Evolutionary conservation across 2,329 filamentous ascomycete species (phyloP), one percentile per base, ranked within the genome.

Genomic region (Neofusicoccum cordaticola): DNA sequence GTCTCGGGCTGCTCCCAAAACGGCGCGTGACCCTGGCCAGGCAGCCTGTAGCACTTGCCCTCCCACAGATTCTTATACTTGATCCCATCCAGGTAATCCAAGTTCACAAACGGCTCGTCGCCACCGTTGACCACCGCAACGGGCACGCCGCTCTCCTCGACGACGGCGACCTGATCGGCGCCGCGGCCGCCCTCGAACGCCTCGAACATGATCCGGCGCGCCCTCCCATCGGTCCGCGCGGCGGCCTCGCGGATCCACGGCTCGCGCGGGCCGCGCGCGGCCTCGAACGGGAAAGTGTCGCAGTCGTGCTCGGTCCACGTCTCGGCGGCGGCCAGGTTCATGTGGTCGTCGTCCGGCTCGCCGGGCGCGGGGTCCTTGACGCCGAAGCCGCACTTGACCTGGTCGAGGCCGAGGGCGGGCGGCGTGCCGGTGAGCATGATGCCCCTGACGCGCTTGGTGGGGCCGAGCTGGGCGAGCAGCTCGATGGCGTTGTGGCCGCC

Each of bases 401-500:
- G 67, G 39, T 68, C 70, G 7, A 63, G 34, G 1, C 70, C 72
- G n/a, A 69, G 65, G 4, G 70, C 68, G 2, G 73, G 74, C 22
- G 70, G 71, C 8, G 73, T 71, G 2, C 74, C 71, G 0, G 68
- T 67, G 13, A 76, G 67, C 70, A 77, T 71, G 8, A 76, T 44
- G 1, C 71, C 73, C 39, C 66, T 65, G 52, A 73, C 35, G 19
- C 53, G 42, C 13, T 7, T 3, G 34, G 11, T 4, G n/a, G 12
- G 15, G 2, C 12, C 39, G 11, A 45, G 45, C 11, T 17, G 56
- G 7, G 64, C 62, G 1, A 74, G 56, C 70, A 76, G 71, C 47
- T 76, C 72, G 15, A 77, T 73, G 2, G 67, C 74, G 2, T 72
- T 67, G 51, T 75, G 72, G 2, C 74, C 73, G 47, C 75, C 75